These are phyloP conservation scores for Rhodomyrtus tomentosa DNA, from an alignment of 345 rosid species.

Conservation along the genomic window DNA sequence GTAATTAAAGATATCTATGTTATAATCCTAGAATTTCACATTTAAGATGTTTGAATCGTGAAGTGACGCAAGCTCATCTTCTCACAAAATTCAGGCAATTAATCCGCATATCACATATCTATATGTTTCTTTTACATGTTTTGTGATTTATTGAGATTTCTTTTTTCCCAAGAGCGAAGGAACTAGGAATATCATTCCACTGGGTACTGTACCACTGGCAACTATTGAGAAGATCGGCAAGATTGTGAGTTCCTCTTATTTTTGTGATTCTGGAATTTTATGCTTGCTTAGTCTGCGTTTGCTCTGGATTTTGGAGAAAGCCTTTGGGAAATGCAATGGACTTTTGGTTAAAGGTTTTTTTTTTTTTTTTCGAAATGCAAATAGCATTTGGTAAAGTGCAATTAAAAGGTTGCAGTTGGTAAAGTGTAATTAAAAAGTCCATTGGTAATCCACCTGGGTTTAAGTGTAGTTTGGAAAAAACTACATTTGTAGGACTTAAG, in stretches of 20 bases:
- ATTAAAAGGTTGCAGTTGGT: neutral
- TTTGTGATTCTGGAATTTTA: neutral
- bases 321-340: neutral
- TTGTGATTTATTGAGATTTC: neutral
- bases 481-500: neutral
- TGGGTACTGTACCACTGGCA: constrained; percentile 78
- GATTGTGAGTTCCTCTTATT: constrained; percentile 38
- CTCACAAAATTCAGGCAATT: neutral
- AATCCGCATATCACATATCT: neutral
- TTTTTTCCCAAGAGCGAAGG: constrained; percentile 58
- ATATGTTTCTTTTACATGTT: neutral
- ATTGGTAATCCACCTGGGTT: neutral
- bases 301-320: neutral
- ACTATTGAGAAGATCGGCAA: constrained; percentile 90
- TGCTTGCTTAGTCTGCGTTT: neutral
- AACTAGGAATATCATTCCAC: constrained; percentile 53
- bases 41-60: neutral
- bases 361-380: neutral
- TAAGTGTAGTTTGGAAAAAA: neutral
- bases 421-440: neutral
- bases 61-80: neutral
- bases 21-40: neutral
- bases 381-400: neutral
- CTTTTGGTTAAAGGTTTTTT: neutral
- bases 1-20: neutral